A percentile compares a stretch with the other conserved stretches of the same genome.
phyloP scores from a whole-genome alignment of 345 rosid genomes.

The Syzygium aqueum region DNA sequence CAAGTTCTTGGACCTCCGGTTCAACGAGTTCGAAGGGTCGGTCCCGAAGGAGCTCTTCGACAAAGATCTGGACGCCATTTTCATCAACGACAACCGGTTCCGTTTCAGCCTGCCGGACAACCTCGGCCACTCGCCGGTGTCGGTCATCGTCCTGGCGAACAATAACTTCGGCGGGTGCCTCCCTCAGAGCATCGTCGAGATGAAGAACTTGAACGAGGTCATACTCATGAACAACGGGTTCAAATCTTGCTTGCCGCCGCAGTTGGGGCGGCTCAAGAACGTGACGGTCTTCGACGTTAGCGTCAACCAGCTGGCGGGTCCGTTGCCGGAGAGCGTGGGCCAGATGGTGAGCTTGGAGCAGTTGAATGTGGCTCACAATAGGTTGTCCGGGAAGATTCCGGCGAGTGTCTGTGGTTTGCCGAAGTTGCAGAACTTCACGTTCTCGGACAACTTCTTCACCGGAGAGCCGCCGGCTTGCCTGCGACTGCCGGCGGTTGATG shows the following conservation, averaged over 20 bases:
- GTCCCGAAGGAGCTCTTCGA: conserved; percentile 56
- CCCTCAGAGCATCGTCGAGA: conserved; percentile 56
- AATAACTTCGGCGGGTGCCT: conserved; percentile 64
- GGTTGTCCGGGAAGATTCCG: conserved; percentile 53
- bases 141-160: conserved; percentile 69
- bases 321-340: conserved; percentile 50
- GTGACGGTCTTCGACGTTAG: conserved; percentile 67
- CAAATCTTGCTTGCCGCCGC: conserved; percentile 53
- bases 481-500: conserved; percentile 31
- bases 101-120: conserved; percentile 51
- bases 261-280: conserved; percentile 51
- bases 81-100: conserved; percentile 67
- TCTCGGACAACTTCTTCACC: conserved; percentile 55
- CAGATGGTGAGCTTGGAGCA: conserved; percentile 56
- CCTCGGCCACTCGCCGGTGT: conserved; percentile 67
- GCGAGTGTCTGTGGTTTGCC: conserved; percentile 52
- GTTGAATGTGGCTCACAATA: conserved; percentile 62
- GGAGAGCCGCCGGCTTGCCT: conserved; percentile 67
- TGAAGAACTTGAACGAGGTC: conserved; percentile 60
- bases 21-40: conserved; percentile 66
- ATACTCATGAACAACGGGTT: conserved; percentile 55
- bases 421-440: conserved; percentile 56
- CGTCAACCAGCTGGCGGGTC: conserved; percentile 49
- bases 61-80: conserved; percentile 54
- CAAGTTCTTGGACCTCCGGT: conserved; percentile 65